Evolutionary conservation across 2,329 filamentous ascomycete genomes (phyloP).

Genomic region (Arthrobotrys conoides): DNA sequence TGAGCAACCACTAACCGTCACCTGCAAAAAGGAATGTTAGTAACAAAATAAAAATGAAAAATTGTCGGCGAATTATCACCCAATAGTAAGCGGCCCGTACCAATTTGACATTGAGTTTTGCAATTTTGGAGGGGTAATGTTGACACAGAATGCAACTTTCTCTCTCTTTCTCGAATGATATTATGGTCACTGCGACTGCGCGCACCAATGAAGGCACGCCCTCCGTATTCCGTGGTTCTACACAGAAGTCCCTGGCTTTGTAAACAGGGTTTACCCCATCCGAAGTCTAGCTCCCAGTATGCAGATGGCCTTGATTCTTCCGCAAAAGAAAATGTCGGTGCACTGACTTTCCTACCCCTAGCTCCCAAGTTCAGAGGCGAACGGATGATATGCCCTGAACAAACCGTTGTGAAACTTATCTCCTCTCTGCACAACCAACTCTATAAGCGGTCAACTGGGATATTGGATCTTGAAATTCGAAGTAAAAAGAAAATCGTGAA

Average conservation of each 20-base stretch:
- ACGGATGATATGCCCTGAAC: slow-evolving; percentile 54
- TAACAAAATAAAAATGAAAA: not conserved
- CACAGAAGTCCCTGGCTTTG: slow-evolving; percentile 34
- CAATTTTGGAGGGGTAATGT: slow-evolving; percentile 7
- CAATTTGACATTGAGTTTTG: slow-evolving; percentile 12
- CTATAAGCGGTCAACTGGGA: slow-evolving; percentile 25
- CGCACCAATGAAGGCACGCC: slow-evolving; percentile 9
- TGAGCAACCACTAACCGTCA: slow-evolving; percentile 26
- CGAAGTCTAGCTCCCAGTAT: slow-evolving; percentile 39
- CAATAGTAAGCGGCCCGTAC: slow-evolving; percentile 6
- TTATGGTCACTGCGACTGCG: not conserved
- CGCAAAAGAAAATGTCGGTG: slow-evolving; percentile 45
- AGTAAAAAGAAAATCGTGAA: not conserved
- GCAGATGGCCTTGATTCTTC: slow-evolving; percentile 48
- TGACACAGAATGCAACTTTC: slow-evolving; percentile 19
- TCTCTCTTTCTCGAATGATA: not conserved
- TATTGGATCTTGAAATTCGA: slow-evolving; percentile 26
- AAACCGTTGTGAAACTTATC: slow-evolving; percentile 55
- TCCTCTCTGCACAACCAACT: slow-evolving; percentile 54
- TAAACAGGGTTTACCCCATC: slow-evolving; percentile 45
- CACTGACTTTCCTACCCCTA: slow-evolving; percentile 48
- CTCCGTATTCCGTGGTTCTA: slow-evolving; percentile 52
- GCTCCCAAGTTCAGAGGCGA: slow-evolving; percentile 48
- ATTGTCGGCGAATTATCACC: slow-evolving; percentile 24
- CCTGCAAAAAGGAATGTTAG: slow-evolving; percentile 8